Evolutionary conservation across 1,284 basidiomycete species (phyloP), one percentile per base, ranked within the genome.

Genomic region (Nidula niveotomentosa): DNA sequence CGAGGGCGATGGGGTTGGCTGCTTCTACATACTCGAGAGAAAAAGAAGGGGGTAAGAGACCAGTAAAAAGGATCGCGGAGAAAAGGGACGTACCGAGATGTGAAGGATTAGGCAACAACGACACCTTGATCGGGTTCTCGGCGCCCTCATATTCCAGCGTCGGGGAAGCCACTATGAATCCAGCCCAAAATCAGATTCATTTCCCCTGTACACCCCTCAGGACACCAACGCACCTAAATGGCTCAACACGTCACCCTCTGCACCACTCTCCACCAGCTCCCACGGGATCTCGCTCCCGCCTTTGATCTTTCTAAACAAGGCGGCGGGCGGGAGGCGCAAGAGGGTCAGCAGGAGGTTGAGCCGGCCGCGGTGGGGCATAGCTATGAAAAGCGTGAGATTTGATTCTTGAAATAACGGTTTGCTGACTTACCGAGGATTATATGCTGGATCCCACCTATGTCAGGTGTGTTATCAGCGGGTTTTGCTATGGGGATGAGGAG

Each of bases 331-430:
- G 60, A 81, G 88, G 58, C 83, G 74, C 6, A 95, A 74, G 2
- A 96, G 75, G 51, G 87, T 88, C 0, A 91, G 91, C n/a, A 96
- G 80, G 23, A 96, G 75, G 61, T 94, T 94, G 6, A 96, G 78
- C 1, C 94, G 83, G n/a, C 94, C 93, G 50, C 93, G 80, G 65
- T 95, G 93, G 0, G 91, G 88, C 90, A 92, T 93, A 17, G 83
- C 87, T 73, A 51, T 35, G 10, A 13, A 8, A 6, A 33, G 7
- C 10, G 17, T 3, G 36, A 30, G 8, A 36, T 37, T 13, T 2
- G n/a, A 49, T 30, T 9, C 15, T 13, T 13, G 15, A 17, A 17
- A 36, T 37, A 12, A 12, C 3, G 37, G 10, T 10, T 4, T 9
- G n/a, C n/a, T 8, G 7, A 33, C 64, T 18, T 54, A 73, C 73